phyloP scores from a whole-genome alignment of 139 green algal species.

The Coelastrella sp. region DNA sequence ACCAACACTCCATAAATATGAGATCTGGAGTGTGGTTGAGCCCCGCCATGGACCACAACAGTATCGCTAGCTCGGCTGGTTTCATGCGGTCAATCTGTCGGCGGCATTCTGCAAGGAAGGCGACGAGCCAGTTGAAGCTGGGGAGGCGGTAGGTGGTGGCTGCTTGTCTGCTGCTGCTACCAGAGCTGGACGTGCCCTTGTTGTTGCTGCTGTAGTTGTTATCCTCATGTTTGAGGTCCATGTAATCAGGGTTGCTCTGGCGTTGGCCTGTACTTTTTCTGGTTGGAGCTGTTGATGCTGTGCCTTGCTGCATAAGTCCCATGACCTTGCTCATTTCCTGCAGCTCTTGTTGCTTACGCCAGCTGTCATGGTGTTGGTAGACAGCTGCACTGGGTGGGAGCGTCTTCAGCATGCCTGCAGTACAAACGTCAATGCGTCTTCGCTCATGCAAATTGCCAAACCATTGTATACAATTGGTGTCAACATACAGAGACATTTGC shows the following conservation, averaged over 20 bases:
- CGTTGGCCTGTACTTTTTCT: no score
- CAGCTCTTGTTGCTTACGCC: not conserved
- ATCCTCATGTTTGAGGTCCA: slow-evolving; percentile 3
- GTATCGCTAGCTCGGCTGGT: slow-evolving; percentile 44
- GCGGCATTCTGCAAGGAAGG: slow-evolving; percentile 39
- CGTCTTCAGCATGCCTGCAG: slow-evolving; percentile 6
- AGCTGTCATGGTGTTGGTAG: slow-evolving; percentile 6
- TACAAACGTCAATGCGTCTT: no score
- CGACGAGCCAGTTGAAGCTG: slow-evolving; percentile 50
- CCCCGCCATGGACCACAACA: slow-evolving; percentile 40
- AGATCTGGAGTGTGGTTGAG: slow-evolving; percentile 49
- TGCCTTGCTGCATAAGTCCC: not conserved
- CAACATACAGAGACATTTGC: no score
- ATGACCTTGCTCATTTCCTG: not conserved
- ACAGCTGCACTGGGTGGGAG: not conserved
- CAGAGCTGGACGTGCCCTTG: no score
- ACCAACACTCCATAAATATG: slow-evolving; percentile 53
- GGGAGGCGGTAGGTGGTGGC: slow-evolving; percentile 29
- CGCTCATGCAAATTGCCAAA: no score
- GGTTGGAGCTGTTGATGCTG: no score
- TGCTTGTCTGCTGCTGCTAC: slow-evolving; percentile 3
- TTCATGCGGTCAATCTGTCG: slow-evolving; percentile 44
- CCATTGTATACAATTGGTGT: no score
- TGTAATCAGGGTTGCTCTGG: no score
- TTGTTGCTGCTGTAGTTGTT: slow-evolving; percentile 17